These are phyloP conservation scores for Solanum infundibuliforme DNA, from an alignment of 257 asterid genomes.

Conservation along the genomic window DNA sequence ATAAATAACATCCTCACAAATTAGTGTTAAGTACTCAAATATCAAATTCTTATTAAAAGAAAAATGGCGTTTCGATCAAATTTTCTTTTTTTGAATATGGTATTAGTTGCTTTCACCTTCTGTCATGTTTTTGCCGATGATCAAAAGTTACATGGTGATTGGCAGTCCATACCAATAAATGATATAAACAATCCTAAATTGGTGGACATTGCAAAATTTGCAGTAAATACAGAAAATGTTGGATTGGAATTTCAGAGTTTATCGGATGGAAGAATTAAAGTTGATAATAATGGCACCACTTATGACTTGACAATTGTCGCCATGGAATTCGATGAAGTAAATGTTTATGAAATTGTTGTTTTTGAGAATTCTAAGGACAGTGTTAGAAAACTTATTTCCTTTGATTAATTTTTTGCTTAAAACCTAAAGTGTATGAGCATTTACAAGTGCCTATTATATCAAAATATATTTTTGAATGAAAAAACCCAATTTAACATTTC, in stretches of 20 bases:
- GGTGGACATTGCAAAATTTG: not conserved
- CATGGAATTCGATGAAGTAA: not conserved
- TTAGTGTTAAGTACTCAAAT: not conserved
- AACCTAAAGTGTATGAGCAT: not conserved
- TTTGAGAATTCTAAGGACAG: not conserved
- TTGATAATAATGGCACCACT: not conserved
- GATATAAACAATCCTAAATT: not conserved
- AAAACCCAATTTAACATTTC: not conserved
- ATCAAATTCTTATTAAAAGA: not conserved
- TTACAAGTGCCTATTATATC: not conserved
- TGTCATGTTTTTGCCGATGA: not conserved
- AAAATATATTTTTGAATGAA: not conserved
- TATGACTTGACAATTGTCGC: not conserved
- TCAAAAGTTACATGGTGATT: not conserved
- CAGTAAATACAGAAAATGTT: not conserved
- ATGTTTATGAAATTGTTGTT: not conserved
- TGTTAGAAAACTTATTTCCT: not conserved
- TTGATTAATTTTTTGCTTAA: not conserved
- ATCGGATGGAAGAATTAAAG: not conserved
- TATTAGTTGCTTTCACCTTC: not conserved
- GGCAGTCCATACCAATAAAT: not conserved
- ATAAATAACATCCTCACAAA: not conserved
- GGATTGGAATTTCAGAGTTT: not conserved
- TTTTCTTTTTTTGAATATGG: not conserved
- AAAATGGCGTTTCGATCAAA: not conserved